Base-by-base conservation (phyloP, 352 stramenopile species). In the Pythium aquatile region DNA sequence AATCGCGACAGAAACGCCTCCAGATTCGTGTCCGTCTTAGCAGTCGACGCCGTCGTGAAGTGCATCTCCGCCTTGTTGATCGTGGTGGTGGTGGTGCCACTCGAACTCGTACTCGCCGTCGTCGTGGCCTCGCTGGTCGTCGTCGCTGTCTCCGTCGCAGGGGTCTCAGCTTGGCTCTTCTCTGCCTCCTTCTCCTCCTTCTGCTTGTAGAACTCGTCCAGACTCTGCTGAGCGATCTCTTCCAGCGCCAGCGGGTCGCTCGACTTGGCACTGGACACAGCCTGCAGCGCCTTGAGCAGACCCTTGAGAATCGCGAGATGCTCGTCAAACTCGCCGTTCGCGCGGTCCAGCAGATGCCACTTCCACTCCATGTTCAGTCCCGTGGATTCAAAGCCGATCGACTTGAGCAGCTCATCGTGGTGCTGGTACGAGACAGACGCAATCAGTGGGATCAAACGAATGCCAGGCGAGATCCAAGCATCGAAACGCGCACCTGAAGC, bases 321-420 rank as follows among this genome's bases (percentile, higher is more conserved):
- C 59, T 83, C 79, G 39, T 91, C 77, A 61, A 88, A 90, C n/a
- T 77, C 83, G 53, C 75, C 81, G 48, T 67, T 84, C 20, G 61
- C 65, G 33, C 80, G 83, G 59, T 83, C 79, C 1, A 82, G 75
- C 5, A 81, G 74, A 57, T 93, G 77, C 83, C 85, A 92, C 61
- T 88, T 90, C 85, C 85, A 94, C 56, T 94, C 85, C 79, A 94
- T 85, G 65, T 90, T 92, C 7, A 90, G 57, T 13, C 83, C 81
- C 10, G 77, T 74, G 29, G 75, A 85, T 53, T 91, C 83, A 26
- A 94, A 94, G 0, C 85, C 85, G 54, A 94, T 91, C 29, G 81
- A 79, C 56, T 87, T 81, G 26, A 94, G 78, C 59, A 94, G 56
- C 32, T 88, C 81, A 29, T 88, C 77, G 46, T 94, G 82, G 51